Conservation (phyloP, 2,329 filamentous ascomycete genomes). For the Zalaria obscura region DNA sequence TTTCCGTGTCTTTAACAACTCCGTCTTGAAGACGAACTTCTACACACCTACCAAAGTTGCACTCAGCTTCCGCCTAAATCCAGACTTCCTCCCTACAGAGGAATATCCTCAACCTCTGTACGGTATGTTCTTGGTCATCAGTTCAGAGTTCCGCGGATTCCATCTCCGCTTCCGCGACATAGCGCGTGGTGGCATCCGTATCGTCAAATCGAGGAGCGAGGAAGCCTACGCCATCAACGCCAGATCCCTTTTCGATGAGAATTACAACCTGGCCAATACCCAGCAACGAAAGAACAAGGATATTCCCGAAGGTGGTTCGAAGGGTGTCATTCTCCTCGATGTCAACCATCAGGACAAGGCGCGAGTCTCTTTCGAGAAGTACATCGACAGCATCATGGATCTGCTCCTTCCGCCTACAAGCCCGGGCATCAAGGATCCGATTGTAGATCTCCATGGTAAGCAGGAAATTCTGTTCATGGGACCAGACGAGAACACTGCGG, state of each 20-base stretch:
- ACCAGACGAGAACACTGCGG: slow-evolving; percentile 95
- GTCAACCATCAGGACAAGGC: slow-evolving; percentile 88
- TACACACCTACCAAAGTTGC: slow-evolving; percentile 98
- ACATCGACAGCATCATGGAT: slow-evolving; percentile 97
- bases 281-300: slow-evolving; percentile 99
- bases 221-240: slow-evolving; percentile 96
- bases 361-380: slow-evolving; percentile 92
- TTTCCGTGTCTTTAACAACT: slow-evolving; percentile 89
- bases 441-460: slow-evolving; percentile 89
- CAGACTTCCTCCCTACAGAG: slow-evolving; percentile 71
- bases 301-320: slow-evolving; percentile 94
- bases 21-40: slow-evolving; percentile 91
- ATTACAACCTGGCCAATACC: slow-evolving; percentile 95
- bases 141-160: slow-evolving; percentile 91
- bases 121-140: slow-evolving; percentile 97
- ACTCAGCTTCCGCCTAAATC: slow-evolving; percentile 87
- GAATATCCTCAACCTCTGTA: slow-evolving; percentile 92
- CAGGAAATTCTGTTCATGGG: slow-evolving; percentile 98
- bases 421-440: slow-evolving; percentile 96
- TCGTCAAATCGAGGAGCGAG: slow-evolving; percentile 93
- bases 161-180: slow-evolving; percentile 96
- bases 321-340: slow-evolving; percentile 92
- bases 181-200: slow-evolving; percentile 89
- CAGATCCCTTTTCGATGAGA: slow-evolving; percentile 92
- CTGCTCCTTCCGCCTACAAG: slow-evolving; percentile 78